phyloP scores from a whole-genome alignment of 148 eudicot species.

The Silene conica region DNA sequence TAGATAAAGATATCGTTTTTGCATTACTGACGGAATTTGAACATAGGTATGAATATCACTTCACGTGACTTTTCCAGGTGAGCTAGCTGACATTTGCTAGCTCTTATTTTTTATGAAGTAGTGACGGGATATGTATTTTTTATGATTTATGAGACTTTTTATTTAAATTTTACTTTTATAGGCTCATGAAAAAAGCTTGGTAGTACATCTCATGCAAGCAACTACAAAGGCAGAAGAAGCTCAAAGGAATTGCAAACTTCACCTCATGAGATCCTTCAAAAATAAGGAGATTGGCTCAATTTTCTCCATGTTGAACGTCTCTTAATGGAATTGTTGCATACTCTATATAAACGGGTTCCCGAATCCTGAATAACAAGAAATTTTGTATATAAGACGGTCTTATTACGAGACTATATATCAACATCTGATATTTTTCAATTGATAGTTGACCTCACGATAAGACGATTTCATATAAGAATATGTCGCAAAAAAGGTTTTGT shows the following conservation, averaged over 20 bases:
- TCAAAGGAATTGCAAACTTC: conserved; percentile 33
- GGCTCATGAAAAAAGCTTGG: conserved; percentile 53
- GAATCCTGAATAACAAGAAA: too few relatives aligned
- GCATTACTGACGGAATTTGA: neutral
- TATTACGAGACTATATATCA: neutral
- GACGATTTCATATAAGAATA: too few relatives aligned
- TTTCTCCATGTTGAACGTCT: conserved; percentile 29
- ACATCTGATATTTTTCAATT: neutral
- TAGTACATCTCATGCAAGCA: conserved; percentile 42
- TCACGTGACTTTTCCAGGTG: too few relatives aligned
- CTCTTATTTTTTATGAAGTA: too few relatives aligned
- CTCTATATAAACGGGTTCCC: too few relatives aligned
- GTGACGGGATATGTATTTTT: too few relatives aligned
- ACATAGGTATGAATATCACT: too few relatives aligned
- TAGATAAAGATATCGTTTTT: neutral
- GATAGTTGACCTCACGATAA: too few relatives aligned
- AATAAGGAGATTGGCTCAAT: conserved; percentile 21
- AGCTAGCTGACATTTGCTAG: too few relatives aligned
- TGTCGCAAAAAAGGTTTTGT: neutral
- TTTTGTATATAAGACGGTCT: neutral
- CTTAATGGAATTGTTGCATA: conserved; percentile 8
- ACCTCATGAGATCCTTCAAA: conserved; percentile 26
- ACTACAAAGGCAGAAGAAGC: conserved; percentile 24
- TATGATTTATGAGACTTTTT: neutral
- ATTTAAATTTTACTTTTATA: conserved; percentile 13